Conservation (phyloP, 805 yeast genomes). For the Cyberlindnera japonica region DNA sequence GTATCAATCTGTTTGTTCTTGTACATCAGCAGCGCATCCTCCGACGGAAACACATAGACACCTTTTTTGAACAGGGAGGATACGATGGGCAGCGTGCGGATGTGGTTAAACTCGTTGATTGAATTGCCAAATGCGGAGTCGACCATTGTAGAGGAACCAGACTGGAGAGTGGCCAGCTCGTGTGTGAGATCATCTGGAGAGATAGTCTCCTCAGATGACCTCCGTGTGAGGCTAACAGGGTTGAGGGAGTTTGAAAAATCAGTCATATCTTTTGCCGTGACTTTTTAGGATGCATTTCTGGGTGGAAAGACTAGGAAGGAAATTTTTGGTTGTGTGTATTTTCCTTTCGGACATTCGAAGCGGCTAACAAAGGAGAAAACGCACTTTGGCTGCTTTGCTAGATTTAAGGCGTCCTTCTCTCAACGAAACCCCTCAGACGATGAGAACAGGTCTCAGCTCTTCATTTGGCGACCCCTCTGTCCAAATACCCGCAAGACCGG, state of each 20-base stretch:
- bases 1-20: constrained; percentile 28
- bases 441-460: too few species aligned
- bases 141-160: constrained; percentile 19
- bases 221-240: neutral
- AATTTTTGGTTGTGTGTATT: too few species aligned
- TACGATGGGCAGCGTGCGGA: constrained; percentile 32
- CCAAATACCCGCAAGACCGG: too few species aligned
- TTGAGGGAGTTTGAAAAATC: too few species aligned
- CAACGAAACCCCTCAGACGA: too few species aligned
- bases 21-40: constrained; percentile 28
- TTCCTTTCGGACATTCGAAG: neutral
- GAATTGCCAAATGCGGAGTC: constrained; percentile 24
- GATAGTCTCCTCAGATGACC: constrained; percentile 3
- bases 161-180: constrained; percentile 10
- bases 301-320: too few species aligned
- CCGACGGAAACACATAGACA: constrained; percentile 36
- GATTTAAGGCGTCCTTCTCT: too few species aligned
- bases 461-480: too few species aligned
- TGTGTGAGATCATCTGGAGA: constrained; percentile 1
- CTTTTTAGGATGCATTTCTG: too few species aligned
- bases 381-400: too few species aligned
- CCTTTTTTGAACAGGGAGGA: constrained; percentile 35
- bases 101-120: constrained; percentile 22
- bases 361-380: neutral
- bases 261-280: neutral